Conservation (phyloP, 805 yeast species). For the Diddensiella santjacobensis region DNA sequence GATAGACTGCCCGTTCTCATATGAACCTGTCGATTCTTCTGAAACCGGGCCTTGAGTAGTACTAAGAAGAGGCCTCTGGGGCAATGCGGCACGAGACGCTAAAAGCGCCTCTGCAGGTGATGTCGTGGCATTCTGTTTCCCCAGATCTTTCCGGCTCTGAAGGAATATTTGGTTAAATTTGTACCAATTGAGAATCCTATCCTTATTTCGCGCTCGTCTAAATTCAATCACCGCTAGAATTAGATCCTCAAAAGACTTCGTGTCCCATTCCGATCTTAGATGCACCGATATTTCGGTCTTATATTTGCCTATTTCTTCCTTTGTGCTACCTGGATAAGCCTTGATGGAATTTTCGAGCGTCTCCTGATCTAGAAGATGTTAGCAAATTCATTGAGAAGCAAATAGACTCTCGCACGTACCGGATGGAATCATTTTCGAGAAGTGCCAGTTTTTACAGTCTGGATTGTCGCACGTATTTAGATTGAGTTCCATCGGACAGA, state of each 20-base stretch:
- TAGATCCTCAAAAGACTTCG: conserved; percentile 2
- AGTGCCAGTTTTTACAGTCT: conserved; percentile 21
- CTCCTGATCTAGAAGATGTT: conserved; percentile 11
- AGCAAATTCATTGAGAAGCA: conserved; percentile 2
- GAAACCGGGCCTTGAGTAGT: no score
- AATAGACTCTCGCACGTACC: conserved; percentile 15
- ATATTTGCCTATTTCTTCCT: conserved; percentile 12
- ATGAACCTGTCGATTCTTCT: no score
- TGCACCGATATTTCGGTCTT: conserved; percentile 13
- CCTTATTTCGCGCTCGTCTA: background rate
- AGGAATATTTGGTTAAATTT: conserved; percentile 3
- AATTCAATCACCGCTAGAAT: conserved; percentile 3
- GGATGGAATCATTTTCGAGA: conserved; percentile 13
- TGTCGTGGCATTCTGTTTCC: no score
- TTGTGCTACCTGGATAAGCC: conserved; percentile 16
- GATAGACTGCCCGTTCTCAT: no score
- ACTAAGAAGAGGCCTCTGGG: no score
- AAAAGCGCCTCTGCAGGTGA: no score
- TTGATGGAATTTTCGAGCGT: conserved; percentile 9
- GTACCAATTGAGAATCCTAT: conserved; percentile 6
- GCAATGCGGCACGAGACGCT: no score
- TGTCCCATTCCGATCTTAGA: background rate
- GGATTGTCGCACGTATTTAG: conserved; percentile 18
- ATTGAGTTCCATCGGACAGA: conserved; percentile 10
- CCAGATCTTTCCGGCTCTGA: background rate